Evolutionary conservation across 768 basidiomycete genomes (phyloP).

Genomic region (Lactarius sp.): DNA sequence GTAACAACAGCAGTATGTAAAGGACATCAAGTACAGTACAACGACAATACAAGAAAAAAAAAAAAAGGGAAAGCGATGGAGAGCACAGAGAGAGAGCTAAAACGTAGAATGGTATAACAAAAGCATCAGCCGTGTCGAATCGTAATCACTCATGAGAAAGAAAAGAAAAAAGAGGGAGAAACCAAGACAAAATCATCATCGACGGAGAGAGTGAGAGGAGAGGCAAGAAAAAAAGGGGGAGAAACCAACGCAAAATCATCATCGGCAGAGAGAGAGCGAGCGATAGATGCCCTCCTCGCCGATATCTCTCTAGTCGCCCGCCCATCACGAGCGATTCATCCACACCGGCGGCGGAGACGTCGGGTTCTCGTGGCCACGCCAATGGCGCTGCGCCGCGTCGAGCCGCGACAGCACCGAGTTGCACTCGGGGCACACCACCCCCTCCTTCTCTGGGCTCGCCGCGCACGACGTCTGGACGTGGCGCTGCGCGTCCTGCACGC

Average conservation of each 20-base stretch:
- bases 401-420: conserved; percentile 6
- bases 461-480: conserved; percentile 12
- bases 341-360: conserved; percentile 1
- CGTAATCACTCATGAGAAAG: not conserved
- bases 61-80: not conserved
- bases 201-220: too few relatives aligned
- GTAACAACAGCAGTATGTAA: too few relatives aligned
- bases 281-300: not conserved
- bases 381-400: conserved; percentile 22
- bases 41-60: not conserved
- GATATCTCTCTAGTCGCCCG: not conserved
- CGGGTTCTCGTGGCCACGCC: conserved; percentile 19
- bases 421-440: conserved; percentile 17
- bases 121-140: not conserved
- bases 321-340: not conserved
- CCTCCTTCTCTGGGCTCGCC: not conserved
- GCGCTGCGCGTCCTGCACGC: conserved; percentile 17
- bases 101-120: not conserved
- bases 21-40: not conserved
- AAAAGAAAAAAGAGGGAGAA: not conserved
- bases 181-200: too few relatives aligned
- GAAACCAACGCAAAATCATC: too few relatives aligned
- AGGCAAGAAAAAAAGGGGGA: too few relatives aligned
- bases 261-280: too few relatives aligned
- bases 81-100: not conserved